Conservation (phyloP, 345 rosid genomes). For the Alliaria petiolata region DNA sequence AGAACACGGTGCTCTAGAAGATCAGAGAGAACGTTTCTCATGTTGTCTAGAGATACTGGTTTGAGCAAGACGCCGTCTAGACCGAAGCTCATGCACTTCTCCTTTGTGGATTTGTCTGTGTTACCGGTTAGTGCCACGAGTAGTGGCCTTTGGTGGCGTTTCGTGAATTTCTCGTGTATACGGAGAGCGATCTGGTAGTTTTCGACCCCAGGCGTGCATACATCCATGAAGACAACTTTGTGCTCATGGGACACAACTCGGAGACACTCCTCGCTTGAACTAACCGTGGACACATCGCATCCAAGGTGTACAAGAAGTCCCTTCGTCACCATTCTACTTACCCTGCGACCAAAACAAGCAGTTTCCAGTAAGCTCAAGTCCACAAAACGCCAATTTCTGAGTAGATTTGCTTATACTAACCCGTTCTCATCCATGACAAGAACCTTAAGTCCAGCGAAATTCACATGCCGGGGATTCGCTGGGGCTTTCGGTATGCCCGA, state of each 20-base stretch:
- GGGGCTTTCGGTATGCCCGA: constrained; percentile 38
- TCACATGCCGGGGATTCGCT: constrained; percentile 44
- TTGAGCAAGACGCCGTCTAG: constrained; percentile 73
- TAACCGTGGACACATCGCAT: constrained; percentile 71
- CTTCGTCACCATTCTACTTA: constrained; percentile 78
- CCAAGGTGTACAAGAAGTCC: constrained; percentile 88
- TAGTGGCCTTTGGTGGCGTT: constrained; percentile 70
- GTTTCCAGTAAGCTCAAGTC: not conserved
- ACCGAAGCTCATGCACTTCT: constrained; percentile 79
- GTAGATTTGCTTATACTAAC: constrained; percentile 47
- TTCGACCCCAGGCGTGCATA: constrained; percentile 50
- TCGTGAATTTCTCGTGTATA: constrained; percentile 59
- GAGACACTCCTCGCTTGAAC: constrained; percentile 75
- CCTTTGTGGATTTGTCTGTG: constrained; percentile 66
- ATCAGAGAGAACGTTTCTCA: constrained; percentile 68
- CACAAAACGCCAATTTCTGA: not conserved
- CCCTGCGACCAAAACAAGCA: constrained; percentile 40
- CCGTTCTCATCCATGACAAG: constrained; percentile 89
- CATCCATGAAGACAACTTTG: constrained; percentile 80
- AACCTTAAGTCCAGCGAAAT: constrained; percentile 87
- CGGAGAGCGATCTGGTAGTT: constrained; percentile 61
- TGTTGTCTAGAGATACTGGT: constrained; percentile 81
- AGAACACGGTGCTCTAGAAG: constrained; percentile 65
- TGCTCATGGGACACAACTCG: constrained; percentile 59
- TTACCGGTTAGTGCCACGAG: constrained; percentile 80